Evolutionary conservation across 192 early-diverging fungal genomes (phyloP), one percentile per base, ranked within the genome.

Genomic region (Cladochytrium replicatum): DNA sequence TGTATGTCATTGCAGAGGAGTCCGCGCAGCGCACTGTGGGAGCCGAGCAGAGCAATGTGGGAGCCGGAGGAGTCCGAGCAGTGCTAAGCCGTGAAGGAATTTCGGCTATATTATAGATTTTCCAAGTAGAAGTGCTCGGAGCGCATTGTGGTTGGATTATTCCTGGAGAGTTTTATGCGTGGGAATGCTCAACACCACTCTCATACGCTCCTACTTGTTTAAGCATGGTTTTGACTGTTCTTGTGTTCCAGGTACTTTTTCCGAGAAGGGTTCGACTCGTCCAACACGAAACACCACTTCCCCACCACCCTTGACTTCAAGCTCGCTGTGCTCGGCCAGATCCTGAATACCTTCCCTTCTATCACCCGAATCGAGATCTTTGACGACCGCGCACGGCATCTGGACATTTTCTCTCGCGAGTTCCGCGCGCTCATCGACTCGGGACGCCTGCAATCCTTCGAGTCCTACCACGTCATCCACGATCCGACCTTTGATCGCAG

Each of bases 291-390:
- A 6, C 29, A 41, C 19, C 17, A 37, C 17, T 46, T 60, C 55
- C 8, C 57, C 6, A 58, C 72, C 0, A 71, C 72, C 32, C 52
- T 75, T 22, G 72, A 75, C 45, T 75, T 66, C 53, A 75, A 75
- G 49, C 48, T 69, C 23, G 55, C 52, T 29, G 68, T 75, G 9
- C 34, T 71, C 23, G 15, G 52, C 9, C 25, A 15, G 7, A 38
- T 75, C 32, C 38, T 75, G 7, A 13, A 4, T 2, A 17, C 53
- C 2, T 62, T 69, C 40, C 62, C 67, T 1, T 21, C n/a, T 15
- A 48, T 75, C 23, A 28, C 28, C 19, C 37, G 41, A 32, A 37
- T 75, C 19, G 62, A 60, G 29, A 29, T 75, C 11, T 71, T 55
- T 42, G 72, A 75, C 46, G 72, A 75, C 31, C 53, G 72, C 4